phyloP scores from a whole-genome alignment of 2,329 filamentous ascomycete species.

The Alternaria incomplexa region DNA sequence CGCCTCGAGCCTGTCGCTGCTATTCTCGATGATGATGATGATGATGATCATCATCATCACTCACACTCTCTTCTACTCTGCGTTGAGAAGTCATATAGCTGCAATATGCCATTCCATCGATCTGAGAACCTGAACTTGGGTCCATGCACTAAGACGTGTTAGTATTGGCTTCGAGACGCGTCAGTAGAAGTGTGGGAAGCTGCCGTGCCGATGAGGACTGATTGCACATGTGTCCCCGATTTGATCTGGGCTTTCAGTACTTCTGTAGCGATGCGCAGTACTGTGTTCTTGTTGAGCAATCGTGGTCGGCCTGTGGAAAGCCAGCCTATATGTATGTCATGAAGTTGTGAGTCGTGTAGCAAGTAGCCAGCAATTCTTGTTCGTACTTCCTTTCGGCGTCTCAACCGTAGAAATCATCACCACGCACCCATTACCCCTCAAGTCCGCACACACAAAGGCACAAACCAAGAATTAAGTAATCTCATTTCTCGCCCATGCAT shows the following conservation, averaged over 20 bases:
- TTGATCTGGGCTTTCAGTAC: too few relatives aligned
- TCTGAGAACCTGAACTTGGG: background rate
- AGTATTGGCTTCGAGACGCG: accelerated
- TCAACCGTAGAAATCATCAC: too few relatives aligned
- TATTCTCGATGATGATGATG: background rate
- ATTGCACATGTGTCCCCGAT: too few relatives aligned
- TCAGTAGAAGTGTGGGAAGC: background rate
- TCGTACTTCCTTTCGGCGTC: background rate
- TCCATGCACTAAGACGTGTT: accelerated
- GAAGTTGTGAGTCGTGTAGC: accelerated
- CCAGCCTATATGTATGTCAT: too few relatives aligned
- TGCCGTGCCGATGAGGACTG: background rate
- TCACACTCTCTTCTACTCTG: accelerated
- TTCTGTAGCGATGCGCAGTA: too few relatives aligned
- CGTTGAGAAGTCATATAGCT: background rate
- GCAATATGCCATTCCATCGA: too few relatives aligned
- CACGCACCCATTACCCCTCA: background rate
- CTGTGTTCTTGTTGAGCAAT: background rate
- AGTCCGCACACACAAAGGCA: background rate
- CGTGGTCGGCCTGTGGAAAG: background rate
- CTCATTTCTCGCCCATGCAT: background rate
- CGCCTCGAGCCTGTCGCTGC: background rate
- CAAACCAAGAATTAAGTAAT: background rate
- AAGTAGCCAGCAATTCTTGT: background rate
- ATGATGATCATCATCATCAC: background rate